Evolutionary conservation across 1,284 basidiomycete species (phyloP), one percentile per base, ranked within the genome.

Genomic region (Schizopora paradoxa): DNA sequence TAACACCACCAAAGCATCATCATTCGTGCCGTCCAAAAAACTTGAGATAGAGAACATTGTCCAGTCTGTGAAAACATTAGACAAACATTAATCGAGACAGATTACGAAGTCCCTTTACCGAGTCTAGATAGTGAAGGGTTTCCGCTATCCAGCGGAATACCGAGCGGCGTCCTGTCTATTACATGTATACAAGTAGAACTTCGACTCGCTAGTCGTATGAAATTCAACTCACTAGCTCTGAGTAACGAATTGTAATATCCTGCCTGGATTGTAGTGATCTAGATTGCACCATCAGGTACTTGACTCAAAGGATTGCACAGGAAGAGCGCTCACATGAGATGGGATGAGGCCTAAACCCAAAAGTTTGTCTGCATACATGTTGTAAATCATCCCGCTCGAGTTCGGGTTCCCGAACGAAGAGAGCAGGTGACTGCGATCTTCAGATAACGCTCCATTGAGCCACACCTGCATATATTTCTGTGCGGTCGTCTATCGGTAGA

Each of bases 331-430:
- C 10, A 65, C 50, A 22, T 45, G n/a, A 28, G 55, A 39, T 11
- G 61, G 58, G 48, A 63, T 61, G n/a, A 62, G 38, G 35, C 56
- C 42, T 11, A 57, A 50, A 22, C 54, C 51, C 31, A 65, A 50
- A 11, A 73, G 54, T 45, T 61, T 60, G 48, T 76, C 73, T 10
- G 68, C 63, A 45, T 66, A 72, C 13, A 77, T 47, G 47, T 77
- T 78, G 55, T 76, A 77, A 40, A 70, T 61, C 19, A 70, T 43
- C 1, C 65, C 62, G 60, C 61, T 69, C 2, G 63, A 59, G 6
- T 45, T 37, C 0, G 51, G 7, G 6, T 56, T 39, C 3, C 54
- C 55, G 41, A 65, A 70, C 6, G 46, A 55, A 49, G 64, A 63
- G 65, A 31, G 58, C 47, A 27, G 39, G 38, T 18, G 57, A 51